Base-by-base conservation (phyloP, 306 rosid species). In the Malus fusca region DNA sequence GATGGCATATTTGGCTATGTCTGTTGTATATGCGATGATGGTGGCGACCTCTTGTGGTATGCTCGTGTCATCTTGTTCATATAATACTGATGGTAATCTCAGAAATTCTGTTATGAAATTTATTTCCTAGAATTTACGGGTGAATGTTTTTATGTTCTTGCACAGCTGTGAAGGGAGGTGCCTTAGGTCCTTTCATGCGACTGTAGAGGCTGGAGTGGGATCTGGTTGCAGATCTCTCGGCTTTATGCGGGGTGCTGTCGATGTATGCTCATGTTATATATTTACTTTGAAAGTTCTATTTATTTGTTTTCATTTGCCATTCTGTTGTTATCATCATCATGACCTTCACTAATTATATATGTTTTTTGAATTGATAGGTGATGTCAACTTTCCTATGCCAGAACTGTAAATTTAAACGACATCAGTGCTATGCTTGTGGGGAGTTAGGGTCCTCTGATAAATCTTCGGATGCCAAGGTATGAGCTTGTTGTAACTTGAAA, bases 341-440 rank as follows among this genome's bases (percentile, higher is more conserved):
- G 75, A 79, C 42, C 15, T 59, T 52, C 72, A 72, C 68, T 78
- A 68, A 62, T 62, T 23, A 64, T 72, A 70, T 22, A 58, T 58
- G 22, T 58, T 84, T 6, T 69, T 66, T 77, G 75, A 66, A 42
- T 81, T 88, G 43, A 71, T 85, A 90, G 96, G 96, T 78, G 28
- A 69, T 84, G 64, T 84, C 83, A 72, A 85, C 76, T 35, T 90
- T 87, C 74, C 71, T 76, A 21, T 90, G 96, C 82, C 62, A 77
- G 25, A 90, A 90, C 80, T 90, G 96, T 78, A 81, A 82, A 71
- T 74, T 78, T 68, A 61, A 77, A 82, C 83, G 85, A 83, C 96
- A 90, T 58, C 96, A 90, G 56, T 90, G 96, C 84, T 88, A 78
- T 84, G 84, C 81, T 58, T 90, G 93, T 79, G 93, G 91, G 55